Evolutionary conservation across 176 grass and related monocot species (phyloP), one percentile per base, ranked within the genome.

Genomic region (Cocos nucifera): DNA sequence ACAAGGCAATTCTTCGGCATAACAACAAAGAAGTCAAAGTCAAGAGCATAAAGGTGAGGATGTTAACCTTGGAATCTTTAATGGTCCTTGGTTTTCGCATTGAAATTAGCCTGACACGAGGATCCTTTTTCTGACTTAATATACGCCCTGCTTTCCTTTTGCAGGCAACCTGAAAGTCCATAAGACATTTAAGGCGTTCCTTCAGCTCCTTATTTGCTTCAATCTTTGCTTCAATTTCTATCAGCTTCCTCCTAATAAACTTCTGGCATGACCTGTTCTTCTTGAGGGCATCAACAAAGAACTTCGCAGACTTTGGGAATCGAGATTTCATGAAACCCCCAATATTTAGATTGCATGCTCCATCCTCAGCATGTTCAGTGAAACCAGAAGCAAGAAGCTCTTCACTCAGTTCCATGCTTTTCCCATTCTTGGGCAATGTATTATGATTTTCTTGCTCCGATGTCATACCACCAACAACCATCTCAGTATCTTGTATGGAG

Each of bases 201-300:
- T 73, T 79, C 23, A 97, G 69, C 72, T 91, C 81, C 66, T 88
- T 91, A 73, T 91, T 97, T 73, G 83, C 78, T 77, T 91, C 92
- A 54, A 97, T 85, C 53, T 88, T 97, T 1, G 84, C 77, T 69
- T 91, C 87, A 25, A 85, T 85, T 62, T 54, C 85, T 49, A 97
- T 69, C 77, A 97, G 75, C 73, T 91, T 91, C 63, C 84, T 80
- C 78, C 92, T 97, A 70, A 91, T 74, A 32, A 97, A 75, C 64
- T 97, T 97, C 65, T 91, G 92, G 66, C 66, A 97, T 56, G 81
- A 70, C 55, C 87, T 81, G 73, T 91, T 97, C 66, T 85, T 97
- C 82, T 91, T 97, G 49, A 97, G 69, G 60, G 73, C 87, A 67
- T 83, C 78, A 50, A 97, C 70, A 51, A 97, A 75, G 59, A 83